Evolutionary conservation across 768 basidiomycete genomes (phyloP), one percentile per base, ranked within the genome.

Genomic region (Tylopilus subfusipes): DNA sequence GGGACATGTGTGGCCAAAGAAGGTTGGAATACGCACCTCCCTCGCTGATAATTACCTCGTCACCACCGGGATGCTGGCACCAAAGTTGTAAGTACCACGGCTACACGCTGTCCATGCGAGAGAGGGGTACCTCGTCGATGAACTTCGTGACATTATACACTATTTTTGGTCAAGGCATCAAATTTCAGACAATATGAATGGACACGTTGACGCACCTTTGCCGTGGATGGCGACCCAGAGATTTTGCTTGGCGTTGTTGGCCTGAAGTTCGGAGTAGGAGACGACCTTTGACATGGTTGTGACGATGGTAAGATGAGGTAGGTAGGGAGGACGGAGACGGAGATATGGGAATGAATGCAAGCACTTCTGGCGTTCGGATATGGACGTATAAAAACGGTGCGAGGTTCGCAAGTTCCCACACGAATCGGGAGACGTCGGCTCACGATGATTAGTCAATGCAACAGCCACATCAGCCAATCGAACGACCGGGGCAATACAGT

Each of bases 41-140:
- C 76, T 99, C 97, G 55, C 90, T 88, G 49, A 98, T 73, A 58
- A 99, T 83, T 52, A 99, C 96, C 77, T 99, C 97, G 76, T 98
- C 97, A 59, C 97, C 97, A 71, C 96, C 96, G 22, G 94, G 95
- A 68, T 97, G 95, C 95, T 91, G 67, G 18, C 22, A 19, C 40
- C 22, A 51, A 5, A 33, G 27, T 11, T 14, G 34, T 66, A 12
- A 67, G 53, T 46, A 53, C 29, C 25, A 43, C 12, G 8, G 19
- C 9, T 11, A 46, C n/a, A 53, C 5, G 48, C 50, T 36, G 29
- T 29, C 29, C 13, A 27, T 47, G 38, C 14, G 24, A 54, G 27
- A 24, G 43, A 49, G 31, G 66, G 75, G 53, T 69, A 91, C 93
- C 84, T 96, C 95, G 75, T 98, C 95, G 64, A 94, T 76, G 82